A percentile compares a stretch with the other conserved stretches of the same genome.
phyloP scores from a whole-genome alignment of 2,329 filamentous ascomycete genomes.

The Fusarium sp. region DNA sequence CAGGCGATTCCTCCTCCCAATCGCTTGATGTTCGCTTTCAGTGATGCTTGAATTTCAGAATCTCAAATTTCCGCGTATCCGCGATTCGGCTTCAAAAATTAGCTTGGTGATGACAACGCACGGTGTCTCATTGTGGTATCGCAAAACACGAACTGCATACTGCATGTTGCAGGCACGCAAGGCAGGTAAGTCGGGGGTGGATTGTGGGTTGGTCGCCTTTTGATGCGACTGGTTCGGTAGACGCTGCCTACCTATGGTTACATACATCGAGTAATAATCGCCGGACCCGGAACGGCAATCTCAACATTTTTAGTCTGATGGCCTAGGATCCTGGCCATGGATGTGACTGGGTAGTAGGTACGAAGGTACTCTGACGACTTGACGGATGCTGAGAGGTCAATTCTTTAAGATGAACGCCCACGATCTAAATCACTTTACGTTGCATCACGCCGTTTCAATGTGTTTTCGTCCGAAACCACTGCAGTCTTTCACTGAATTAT shows the following conservation, averaged over 20 bases:
- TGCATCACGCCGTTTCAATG: slow-evolving; percentile 12
- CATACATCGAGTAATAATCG: slow-evolving; percentile 33
- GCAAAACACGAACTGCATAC: neutral
- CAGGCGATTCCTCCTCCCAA: neutral
- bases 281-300: slow-evolving; percentile 18
- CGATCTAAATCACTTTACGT: neutral
- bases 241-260: slow-evolving; percentile 34
- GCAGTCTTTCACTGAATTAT: slow-evolving; percentile 2
- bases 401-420: neutral
- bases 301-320: neutral
- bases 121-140: slow-evolving; percentile 1
- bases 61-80: slow-evolving; percentile 13
- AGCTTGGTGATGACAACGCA: slow-evolving; percentile 1
- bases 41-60: neutral
- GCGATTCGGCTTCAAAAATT: neutral
- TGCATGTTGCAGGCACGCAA: slow-evolving; percentile 2
- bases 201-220: slow-evolving; percentile 14
- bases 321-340: slow-evolving; percentile 18
- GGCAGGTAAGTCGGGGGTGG: neutral
- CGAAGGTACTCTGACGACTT: neutral
- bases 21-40: slow-evolving; percentile 1
- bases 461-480: slow-evolving; percentile 2
- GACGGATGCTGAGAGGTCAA: neutral
- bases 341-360: neutral
- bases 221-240: slow-evolving; percentile 41